Evolutionary conservation across 83 land plant species (phyloP).

Genomic region (Picea abies): DNA sequence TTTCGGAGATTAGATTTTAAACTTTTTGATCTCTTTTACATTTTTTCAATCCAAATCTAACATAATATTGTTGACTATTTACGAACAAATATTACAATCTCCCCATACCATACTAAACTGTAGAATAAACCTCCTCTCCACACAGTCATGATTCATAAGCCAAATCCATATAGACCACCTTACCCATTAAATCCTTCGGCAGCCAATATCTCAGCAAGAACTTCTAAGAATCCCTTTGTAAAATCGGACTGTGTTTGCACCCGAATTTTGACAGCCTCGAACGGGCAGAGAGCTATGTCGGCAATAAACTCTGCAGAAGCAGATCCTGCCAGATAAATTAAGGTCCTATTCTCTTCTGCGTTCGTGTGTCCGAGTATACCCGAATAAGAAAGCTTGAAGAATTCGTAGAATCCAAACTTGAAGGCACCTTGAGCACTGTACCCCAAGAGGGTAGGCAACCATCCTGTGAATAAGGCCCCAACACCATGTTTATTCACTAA

Average conservation of each 20-base stretch:
- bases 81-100: too few relatives aligned
- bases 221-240: conserved; percentile 40
- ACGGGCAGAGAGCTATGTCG: conserved; percentile 50
- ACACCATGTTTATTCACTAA: conserved; percentile 35
- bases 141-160: neutral
- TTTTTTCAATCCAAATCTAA: too few relatives aligned
- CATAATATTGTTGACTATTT: too few relatives aligned
- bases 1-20: too few relatives aligned
- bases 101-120: too few relatives aligned
- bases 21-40: too few relatives aligned
- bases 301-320: conserved; percentile 60
- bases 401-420: conserved; percentile 52
- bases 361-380: conserved; percentile 30
- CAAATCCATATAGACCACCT: neutral
- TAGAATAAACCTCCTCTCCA: too few relatives aligned
- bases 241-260: conserved; percentile 54
- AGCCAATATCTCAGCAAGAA: conserved; percentile 33
- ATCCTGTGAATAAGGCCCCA: conserved; percentile 34
- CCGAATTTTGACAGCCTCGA: conserved; percentile 53
- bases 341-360: conserved; percentile 30
- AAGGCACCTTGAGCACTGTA: conserved; percentile 53
- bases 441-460: conserved; percentile 49
- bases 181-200: conserved; percentile 40
- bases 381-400: conserved; percentile 45
- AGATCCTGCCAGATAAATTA: conserved; percentile 48